Percentiles rank a stretch among this genome's conserved stretches.
Evolutionary conservation across 352 stramenopile genomes (phyloP).

Genomic region (Globisporangium perplexum): DNA sequence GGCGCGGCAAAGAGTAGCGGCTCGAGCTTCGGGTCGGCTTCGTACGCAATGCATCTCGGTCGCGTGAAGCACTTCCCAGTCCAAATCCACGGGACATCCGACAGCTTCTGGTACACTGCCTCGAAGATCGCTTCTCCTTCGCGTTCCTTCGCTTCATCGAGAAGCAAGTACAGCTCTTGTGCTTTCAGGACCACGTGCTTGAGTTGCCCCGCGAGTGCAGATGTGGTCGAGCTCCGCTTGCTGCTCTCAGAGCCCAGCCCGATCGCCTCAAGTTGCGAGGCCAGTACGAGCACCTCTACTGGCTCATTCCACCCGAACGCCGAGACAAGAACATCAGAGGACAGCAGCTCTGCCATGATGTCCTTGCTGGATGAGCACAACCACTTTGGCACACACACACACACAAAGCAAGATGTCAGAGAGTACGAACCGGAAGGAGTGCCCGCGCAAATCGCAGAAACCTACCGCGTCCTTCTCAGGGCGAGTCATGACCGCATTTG

Average conservation of each 20-base stretch:
- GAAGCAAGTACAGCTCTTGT: constrained; percentile 44
- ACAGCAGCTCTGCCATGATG: constrained; percentile 50
- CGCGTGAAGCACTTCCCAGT: constrained; percentile 52
- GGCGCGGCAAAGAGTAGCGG: constrained; percentile 58
- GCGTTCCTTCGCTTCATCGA: constrained; percentile 30
- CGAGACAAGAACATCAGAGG: constrained; percentile 39
- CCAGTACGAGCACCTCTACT: constrained; percentile 35
- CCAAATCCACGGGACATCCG: constrained; percentile 59
- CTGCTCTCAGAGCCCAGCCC: constrained; percentile 19
- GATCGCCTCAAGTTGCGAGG: constrained; percentile 47
- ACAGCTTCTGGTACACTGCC: constrained; percentile 30
- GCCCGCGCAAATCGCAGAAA: constrained; percentile 2
- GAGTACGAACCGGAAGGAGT: background rate
- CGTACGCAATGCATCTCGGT: constrained; percentile 44
- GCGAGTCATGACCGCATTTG: constrained; percentile 31
- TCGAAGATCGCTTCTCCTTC: constrained; percentile 22
- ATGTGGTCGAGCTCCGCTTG: background rate
- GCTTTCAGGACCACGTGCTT: constrained; percentile 37
- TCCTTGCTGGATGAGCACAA: constrained; percentile 47
- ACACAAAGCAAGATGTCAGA: constrained; percentile 6
- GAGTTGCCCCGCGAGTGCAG: background rate
- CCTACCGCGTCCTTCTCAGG: constrained; percentile 56
- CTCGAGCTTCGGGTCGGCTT: constrained; percentile 36
- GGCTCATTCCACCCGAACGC: constrained; percentile 52
- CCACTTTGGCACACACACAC: constrained; percentile 47